Base-by-base conservation (phyloP, 2,329 filamentous ascomycete genomes). In the Phaeosphaeriaceae sp. region DNA sequence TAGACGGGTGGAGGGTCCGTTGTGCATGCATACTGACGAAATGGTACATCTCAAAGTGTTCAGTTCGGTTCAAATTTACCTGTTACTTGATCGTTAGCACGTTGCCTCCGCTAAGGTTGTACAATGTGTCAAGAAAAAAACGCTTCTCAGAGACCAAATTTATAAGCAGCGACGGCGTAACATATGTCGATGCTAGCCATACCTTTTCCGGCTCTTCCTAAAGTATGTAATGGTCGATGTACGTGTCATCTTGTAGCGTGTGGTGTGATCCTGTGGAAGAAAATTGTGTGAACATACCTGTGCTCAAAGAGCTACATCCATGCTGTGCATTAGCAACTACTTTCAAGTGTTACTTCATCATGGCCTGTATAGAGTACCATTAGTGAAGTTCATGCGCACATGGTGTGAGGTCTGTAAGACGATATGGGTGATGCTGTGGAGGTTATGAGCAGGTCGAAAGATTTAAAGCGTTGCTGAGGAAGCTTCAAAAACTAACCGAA, bases 151-250 rank as follows among this genome's bases (percentile, higher is more conserved):
- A 71, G 65, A 76, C 74, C 75, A 68, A 66, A 58, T 46, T 72
- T 77, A 73, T 79, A 79, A 79, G 76, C 77, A 79, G 71, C 76
- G 76, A 78, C 76, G 65, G 71, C 73, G 68, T 67, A 72, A 70
- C 70, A 77, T 78, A 67, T 78, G 75, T 73, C 75, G 76, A 78
- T 78, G 71, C 76, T 71, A 72, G 74, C 73, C 73, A 73, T 78
- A 72, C 75, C 76, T 79, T 77, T 77, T 79, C 74, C 77, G 77
- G 77, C 77, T 79, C 77, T 79, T 79, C 77, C 77, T 79, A 77
- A 68, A 70, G 59, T 62, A 63, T 60, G 56, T 66, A 57, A 68
- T 68, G 68, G 68, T 70, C 67, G 63, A 68, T 69, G 61, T 61
- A 61, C 45, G 53, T 66, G 48, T 71, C 68, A 71, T 71, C 68